A percentile compares a stretch with the other conserved stretches of the same genome.
phyloP scores from a whole-genome alignment of 805 yeast genomes.

The Candida michaelii region DNA sequence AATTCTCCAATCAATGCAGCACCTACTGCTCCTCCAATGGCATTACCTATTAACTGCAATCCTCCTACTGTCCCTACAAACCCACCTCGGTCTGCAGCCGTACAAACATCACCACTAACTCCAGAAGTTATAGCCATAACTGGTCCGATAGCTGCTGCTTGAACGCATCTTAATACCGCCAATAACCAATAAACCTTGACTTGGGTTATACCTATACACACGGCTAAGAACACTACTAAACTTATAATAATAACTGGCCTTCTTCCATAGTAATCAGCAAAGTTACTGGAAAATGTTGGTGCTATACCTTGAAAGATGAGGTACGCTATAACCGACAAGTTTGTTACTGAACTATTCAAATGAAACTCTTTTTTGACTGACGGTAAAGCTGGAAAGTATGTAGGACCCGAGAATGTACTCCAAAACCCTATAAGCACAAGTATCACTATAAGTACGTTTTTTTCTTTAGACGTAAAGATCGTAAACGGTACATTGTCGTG shows the following conservation, averaged over 20 bases:
- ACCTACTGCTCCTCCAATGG: conserved; percentile 69
- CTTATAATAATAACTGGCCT: conserved; percentile 64
- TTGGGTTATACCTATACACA: conserved; percentile 66
- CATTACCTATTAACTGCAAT: conserved; percentile 67
- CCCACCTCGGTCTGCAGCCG: conserved; percentile 66
- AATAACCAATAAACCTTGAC: conserved; percentile 58
- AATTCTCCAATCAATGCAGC: conserved; percentile 42
- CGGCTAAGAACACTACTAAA: conserved; percentile 53
- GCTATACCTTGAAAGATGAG: conserved; percentile 73
- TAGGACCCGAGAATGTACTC: conserved; percentile 73
- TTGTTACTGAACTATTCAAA: conserved; percentile 56
- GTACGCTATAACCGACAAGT: conserved; percentile 75
- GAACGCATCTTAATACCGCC: conserved; percentile 68
- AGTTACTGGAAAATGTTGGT: conserved; percentile 66
- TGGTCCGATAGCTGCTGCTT: conserved; percentile 77
- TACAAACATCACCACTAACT: conserved; percentile 70
- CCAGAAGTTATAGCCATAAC: conserved; percentile 71
- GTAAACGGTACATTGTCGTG: conserved; percentile 43
- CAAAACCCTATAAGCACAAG: conserved; percentile 55
- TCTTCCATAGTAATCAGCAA: conserved; percentile 73
- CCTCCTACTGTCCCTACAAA: conserved; percentile 67
- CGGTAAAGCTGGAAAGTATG: conserved; percentile 76
- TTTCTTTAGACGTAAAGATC: conserved; percentile 44
- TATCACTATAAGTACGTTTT: conserved; percentile 36
- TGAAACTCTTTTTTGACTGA: conserved; percentile 54